A percentile compares a stretch with the other conserved stretches of the same genome.
phyloP scores from a whole-genome alignment of 306 rosid species.

The Luffa acutangula region DNA sequence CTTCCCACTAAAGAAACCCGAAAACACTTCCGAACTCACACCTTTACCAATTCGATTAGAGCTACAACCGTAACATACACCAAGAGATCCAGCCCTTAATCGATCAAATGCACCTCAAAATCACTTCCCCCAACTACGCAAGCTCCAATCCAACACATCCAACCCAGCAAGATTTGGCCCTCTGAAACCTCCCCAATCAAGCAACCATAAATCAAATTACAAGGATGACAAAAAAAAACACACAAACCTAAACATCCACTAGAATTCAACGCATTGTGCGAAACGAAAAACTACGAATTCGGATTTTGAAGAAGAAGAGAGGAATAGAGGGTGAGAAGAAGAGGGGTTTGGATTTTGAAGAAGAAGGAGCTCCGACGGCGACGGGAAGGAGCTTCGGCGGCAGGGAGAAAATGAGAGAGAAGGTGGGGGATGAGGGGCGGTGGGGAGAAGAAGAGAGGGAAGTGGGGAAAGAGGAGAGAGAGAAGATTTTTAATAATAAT shows the following conservation, averaged over 20 bases:
- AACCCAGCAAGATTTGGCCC: conserved; percentile 37
- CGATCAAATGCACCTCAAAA: conserved; percentile 7
- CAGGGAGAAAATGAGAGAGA: no score
- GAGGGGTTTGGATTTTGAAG: no score
- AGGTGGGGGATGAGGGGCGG: no score
- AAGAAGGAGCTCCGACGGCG: no score
- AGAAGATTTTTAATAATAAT: no score
- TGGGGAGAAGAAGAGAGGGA: no score
- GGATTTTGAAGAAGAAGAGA: no score
- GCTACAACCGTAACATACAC: conserved; percentile 15
- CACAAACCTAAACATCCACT: conserved; percentile 8
- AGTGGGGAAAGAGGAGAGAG: no score
- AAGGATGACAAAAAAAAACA: conserved; percentile 1
- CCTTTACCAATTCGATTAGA: conserved; percentile 13
- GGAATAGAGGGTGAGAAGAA: no score
- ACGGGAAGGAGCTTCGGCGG: no score
- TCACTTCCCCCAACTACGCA: conserved; percentile 11
- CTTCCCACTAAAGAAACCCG: conserved; percentile 11
- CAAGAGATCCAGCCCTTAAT: conserved; percentile 39
- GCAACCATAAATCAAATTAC: conserved; percentile 13
- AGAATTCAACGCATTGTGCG: conserved; percentile 22
- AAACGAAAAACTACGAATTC: neutral
- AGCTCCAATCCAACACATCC: conserved; percentile 12
- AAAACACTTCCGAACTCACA: conserved; percentile 8
- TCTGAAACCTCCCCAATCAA: conserved; percentile 20